Base-by-base conservation (phyloP, 129 eudicot genomes). In the Ambrosia artemisiifolia region DNA sequence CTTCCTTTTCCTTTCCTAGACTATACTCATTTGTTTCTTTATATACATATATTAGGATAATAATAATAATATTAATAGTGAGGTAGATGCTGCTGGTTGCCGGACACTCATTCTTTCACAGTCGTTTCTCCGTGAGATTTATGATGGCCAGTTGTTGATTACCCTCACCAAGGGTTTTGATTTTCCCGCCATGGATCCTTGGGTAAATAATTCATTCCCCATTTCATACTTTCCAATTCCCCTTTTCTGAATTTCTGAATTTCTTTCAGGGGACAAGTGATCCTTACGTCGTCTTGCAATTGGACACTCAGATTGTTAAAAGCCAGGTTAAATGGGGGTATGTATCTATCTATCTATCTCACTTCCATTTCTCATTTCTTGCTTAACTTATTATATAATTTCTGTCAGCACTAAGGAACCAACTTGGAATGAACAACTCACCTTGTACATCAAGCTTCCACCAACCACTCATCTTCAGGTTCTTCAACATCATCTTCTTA, bases 141-240 rank as follows among this genome's bases (percentile, higher is more conserved):
- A 94, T 74, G 97, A 90, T 75, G 98, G 98, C 2, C 96, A 90
- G 61, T 48, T 94, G 80, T 86, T 90, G 53, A 50, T 94, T 74
- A 90, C 84, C 83, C 81, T 94, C 75, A 94, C 80, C 71, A 94
- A 94, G 69, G 98, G 97, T 54, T 79, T 78, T 68, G 80, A 86
- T 65, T 81, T 94, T 65, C 98, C 98, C 42, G 96, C 96, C 49
- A 90, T 90, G 97, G 98, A 94, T 88, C 96, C 92, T 34, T 94
- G 98, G 98, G 98, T 94, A 83, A 48, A 55, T 36, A 7, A 14
- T 67, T 12, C 18, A 19, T 14, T 7, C 10, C 8, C 4, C 16
- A 11, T 75, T 35, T 51, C 13, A 12, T 40, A 48, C 24, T 59
- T 34, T 14, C 7, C 43, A 7, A 35, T 54, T n/a, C 63, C 16